Evolutionary conservation across 768 basidiomycete species (phyloP).

Genomic region (Cubamyces sp.): DNA sequence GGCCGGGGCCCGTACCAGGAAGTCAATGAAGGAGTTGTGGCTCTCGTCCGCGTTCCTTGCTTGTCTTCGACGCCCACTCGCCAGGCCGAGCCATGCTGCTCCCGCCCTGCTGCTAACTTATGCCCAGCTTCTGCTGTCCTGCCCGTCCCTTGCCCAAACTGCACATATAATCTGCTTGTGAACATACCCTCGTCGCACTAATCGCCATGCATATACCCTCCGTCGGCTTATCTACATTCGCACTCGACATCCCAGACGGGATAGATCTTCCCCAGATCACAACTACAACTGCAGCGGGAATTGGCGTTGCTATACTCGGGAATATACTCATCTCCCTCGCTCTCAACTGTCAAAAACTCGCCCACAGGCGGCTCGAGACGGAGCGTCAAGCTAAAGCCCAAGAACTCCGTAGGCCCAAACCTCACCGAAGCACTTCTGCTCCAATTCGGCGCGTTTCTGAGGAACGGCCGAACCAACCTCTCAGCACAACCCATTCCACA

Average conservation of each 20-base stretch:
- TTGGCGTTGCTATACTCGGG: slow-evolving; percentile 79
- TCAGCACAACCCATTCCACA: neutral
- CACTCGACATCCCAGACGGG: slow-evolving; percentile 23
- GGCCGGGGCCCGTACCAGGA: neutral
- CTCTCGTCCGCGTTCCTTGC: slow-evolving; percentile 4
- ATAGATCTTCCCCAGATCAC: slow-evolving; percentile 59
- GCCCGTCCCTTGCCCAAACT: neutral
- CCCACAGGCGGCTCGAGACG: slow-evolving; percentile 71
- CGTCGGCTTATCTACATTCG: slow-evolving; percentile 7
- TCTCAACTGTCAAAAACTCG: slow-evolving; percentile 91
- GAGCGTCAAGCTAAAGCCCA: slow-evolving; percentile 23
- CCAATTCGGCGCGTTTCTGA: neutral
- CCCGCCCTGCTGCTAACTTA: slow-evolving; percentile 18
- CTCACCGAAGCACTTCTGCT: slow-evolving; percentile 9
- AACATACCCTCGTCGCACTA: slow-evolving; percentile 2
- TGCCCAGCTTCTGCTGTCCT: neutral
- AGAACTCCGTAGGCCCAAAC: slow-evolving; percentile 5
- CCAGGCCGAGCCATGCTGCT: slow-evolving; percentile 2
- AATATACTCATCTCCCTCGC: slow-evolving; percentile 90
- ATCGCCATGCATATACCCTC: slow-evolving; percentile 23
- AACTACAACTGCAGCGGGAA: slow-evolving; percentile 69
- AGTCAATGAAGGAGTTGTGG: neutral
- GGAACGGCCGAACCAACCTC: neutral
- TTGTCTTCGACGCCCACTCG: neutral
- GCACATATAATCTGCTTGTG: neutral